These are phyloP conservation scores for Pontederia crassipes DNA, from an alignment of 176 grass and related monocot genomes.

Conservation along the genomic window DNA sequence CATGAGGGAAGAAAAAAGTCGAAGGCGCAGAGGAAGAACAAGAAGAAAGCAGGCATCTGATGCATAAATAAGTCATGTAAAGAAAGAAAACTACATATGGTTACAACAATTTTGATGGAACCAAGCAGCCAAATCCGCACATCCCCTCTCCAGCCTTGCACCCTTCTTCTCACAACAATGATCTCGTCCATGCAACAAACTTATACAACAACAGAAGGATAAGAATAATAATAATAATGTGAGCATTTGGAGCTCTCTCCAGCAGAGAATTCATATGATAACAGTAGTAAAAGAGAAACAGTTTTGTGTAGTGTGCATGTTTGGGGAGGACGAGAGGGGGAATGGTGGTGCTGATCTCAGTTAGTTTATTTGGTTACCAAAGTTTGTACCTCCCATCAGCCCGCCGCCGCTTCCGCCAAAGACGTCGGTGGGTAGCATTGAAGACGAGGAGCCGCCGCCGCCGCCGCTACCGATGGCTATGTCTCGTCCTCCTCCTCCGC, in stretches of 20 bases:
- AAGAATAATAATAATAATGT: no score
- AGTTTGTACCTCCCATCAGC: neutral
- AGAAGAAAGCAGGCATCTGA: neutral
- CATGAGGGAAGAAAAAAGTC: neutral
- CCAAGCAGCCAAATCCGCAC: neutral
- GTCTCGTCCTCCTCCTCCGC: neutral
- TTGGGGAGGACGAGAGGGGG: neutral
- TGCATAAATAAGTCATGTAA: neutral
- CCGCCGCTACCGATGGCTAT: neutral
- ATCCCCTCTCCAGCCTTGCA: neutral
- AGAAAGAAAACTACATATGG: slow-evolving; percentile 7
- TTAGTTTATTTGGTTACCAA: slow-evolving; percentile 9
- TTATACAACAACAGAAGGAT: no score
- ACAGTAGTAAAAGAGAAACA: no score
- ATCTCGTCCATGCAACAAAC: no score
- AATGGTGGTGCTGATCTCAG: no score
- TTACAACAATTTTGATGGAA: slow-evolving; percentile 1
- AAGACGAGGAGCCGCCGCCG: slow-evolving; percentile 17
- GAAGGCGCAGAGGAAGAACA: neutral
- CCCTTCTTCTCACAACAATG: neutral
- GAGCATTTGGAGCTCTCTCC: no score
- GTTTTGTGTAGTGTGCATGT: neutral
- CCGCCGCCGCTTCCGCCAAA: slow-evolving; percentile 24
- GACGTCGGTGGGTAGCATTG: slow-evolving; percentile 29
- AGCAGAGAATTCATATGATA: no score